phyloP scores from a whole-genome alignment of 768 basidiomycete genomes.

The Lactarius sanguifluus region DNA sequence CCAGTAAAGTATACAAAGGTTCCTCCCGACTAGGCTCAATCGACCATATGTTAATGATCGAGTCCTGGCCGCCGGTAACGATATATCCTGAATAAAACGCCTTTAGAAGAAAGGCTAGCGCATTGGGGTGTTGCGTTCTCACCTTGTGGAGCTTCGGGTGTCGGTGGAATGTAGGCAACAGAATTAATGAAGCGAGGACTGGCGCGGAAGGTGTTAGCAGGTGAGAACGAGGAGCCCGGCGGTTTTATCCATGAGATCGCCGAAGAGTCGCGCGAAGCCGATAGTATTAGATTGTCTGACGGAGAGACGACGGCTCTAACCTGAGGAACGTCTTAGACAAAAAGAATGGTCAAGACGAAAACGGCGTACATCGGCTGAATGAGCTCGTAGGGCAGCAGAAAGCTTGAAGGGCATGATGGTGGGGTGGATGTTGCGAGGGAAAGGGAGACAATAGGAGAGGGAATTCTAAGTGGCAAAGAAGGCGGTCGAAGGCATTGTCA shows the following conservation, averaged over 20 bases:
- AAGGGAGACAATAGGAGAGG: constrained; percentile 21
- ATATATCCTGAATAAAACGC: constrained; percentile 51
- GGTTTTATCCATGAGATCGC: constrained; percentile 81
- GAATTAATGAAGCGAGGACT: constrained; percentile 81
- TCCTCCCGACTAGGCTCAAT: constrained; percentile 60
- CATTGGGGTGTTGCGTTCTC: constrained; percentile 28
- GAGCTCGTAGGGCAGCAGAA: constrained; percentile 67
- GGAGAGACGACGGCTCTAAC: constrained; percentile 82
- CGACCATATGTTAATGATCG: constrained; percentile 80
- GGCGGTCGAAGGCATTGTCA: constrained; percentile 9
- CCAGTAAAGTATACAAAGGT: constrained; percentile 79
- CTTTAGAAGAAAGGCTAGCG: constrained; percentile 25
- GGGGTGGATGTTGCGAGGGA: constrained; percentile 15
- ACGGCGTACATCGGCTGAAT: constrained; percentile 70
- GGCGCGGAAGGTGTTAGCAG: constrained; percentile 54
- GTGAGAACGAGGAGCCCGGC: constrained; percentile 51
- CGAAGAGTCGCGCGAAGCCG: constrained; percentile 89
- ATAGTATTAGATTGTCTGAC: constrained; percentile 74
- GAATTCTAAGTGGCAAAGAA: constrained; percentile 17
- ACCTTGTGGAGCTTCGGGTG: constrained; percentile 70
- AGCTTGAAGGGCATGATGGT: constrained; percentile 68
- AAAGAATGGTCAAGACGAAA: constrained; percentile 22
- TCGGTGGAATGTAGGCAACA: constrained; percentile 64
- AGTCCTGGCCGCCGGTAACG: constrained; percentile 88
- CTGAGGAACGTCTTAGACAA: constrained; percentile 43